phyloP scores from a whole-genome alignment of 495 filamentous ascomycete genomes.

The Penicillium pancosmium region DNA sequence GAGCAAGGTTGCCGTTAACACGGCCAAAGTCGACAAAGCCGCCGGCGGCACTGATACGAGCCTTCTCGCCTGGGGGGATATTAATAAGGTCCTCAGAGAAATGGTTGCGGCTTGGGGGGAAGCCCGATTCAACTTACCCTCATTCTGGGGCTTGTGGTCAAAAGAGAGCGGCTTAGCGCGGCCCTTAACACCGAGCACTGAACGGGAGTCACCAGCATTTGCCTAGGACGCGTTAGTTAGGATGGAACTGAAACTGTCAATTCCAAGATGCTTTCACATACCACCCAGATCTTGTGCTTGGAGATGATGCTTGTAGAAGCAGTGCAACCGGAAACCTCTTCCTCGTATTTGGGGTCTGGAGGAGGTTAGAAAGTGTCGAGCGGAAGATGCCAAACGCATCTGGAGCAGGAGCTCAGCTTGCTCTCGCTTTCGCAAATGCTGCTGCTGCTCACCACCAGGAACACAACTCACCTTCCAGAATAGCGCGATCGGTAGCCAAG shows the following conservation, averaged over 20 bases:
- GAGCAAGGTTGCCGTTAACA: slow-evolving; percentile 97
- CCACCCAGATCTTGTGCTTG: slow-evolving; percentile 90
- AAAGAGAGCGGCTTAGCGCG: slow-evolving; percentile 95
- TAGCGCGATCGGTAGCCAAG: slow-evolving; percentile 91
- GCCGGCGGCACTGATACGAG: slow-evolving; percentile 90
- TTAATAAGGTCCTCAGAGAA: not conserved
- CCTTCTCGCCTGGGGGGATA: slow-evolving; percentile 76
- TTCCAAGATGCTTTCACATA: slow-evolving; percentile 50
- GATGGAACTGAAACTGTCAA: not conserved
- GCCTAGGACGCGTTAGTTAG: slow-evolving; percentile 55
- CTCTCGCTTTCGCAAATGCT: too few species aligned
- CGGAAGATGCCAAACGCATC: not conserved
- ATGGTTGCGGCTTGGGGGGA: too few species aligned
- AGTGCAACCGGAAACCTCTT: slow-evolving; percentile 97
- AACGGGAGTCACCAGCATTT: slow-evolving; percentile 94
- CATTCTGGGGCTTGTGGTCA: slow-evolving; percentile 98
- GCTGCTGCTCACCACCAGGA: not conserved
- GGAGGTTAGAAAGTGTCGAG: slow-evolving; percentile 1
- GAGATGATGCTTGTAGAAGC: slow-evolving; percentile 88
- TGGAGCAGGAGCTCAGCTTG: too few species aligned
- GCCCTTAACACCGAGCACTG: slow-evolving; percentile 92
- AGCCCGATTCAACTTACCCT: slow-evolving; percentile 59
- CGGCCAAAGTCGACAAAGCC: slow-evolving; percentile 98
- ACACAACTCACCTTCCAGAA: slow-evolving; percentile 75
- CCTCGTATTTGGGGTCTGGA: slow-evolving; percentile 90